These are phyloP conservation scores for Posidonia australis DNA, from an alignment of 106 monocot species.

Conservation along the genomic window DNA sequence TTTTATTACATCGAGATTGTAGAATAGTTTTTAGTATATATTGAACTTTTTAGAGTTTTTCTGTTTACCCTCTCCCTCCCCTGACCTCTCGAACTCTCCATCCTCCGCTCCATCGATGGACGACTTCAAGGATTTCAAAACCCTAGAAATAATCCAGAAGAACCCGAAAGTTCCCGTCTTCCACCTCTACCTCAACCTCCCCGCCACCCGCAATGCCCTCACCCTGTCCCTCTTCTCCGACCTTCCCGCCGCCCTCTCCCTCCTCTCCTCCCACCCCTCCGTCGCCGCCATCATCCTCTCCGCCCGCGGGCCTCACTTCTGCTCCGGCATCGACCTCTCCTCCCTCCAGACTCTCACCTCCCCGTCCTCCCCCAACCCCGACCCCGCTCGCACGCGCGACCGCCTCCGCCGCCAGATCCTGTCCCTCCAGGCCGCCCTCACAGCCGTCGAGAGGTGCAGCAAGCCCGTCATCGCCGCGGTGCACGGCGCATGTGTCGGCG, in stretches of 20 bases:
- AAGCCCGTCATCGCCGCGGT: slow-evolving; percentile 87
- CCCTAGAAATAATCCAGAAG: slow-evolving; percentile 43
- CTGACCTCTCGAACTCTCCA: background rate
- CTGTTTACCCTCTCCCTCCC: background rate
- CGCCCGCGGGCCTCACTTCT: slow-evolving; percentile 70
- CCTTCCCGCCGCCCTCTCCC: slow-evolving; percentile 64
- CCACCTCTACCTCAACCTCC: slow-evolving; percentile 73
- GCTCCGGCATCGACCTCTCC: slow-evolving; percentile 67
- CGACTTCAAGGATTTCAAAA: slow-evolving; percentile 21
- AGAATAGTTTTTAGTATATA: too few relatives aligned
- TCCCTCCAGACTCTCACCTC: slow-evolving; percentile 23
- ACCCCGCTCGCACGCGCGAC: slow-evolving; percentile 22
- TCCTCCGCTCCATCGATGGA: too few relatives aligned
- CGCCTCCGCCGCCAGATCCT: slow-evolving; percentile 53
- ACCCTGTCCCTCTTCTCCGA: slow-evolving; percentile 57
- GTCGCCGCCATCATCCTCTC: slow-evolving; percentile 52
- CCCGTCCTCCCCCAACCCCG: background rate
- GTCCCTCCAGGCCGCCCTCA: slow-evolving; percentile 43
- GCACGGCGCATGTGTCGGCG: slow-evolving; percentile 88
- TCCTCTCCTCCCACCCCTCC: slow-evolving; percentile 50
- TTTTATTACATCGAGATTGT: too few relatives aligned
- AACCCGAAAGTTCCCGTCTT: slow-evolving; percentile 33
- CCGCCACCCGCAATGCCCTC: slow-evolving; percentile 67
- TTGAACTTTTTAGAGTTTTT: too few relatives aligned
- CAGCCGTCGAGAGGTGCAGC: slow-evolving; percentile 64